Evolutionary conservation across 2,329 filamentous ascomycete species (phyloP), one percentile per base, ranked within the genome.

Genomic region (Scedosporium minutisporum): DNA sequence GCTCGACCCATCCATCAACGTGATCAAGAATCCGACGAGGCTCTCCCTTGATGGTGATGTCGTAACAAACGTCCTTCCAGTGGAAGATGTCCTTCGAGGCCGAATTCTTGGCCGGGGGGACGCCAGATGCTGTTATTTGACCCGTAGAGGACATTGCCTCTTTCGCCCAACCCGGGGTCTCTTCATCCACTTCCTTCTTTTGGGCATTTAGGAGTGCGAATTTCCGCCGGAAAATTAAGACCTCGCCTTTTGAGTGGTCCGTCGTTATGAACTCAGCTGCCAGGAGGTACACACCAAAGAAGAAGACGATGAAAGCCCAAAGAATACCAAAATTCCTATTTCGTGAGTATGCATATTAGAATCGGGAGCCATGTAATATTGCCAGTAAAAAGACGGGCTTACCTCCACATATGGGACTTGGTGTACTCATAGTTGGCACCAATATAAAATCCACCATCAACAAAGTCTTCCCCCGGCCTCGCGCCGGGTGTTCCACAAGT

Each of bases 1-100:
- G 89, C 71, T 89, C 89, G 63, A 92, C 88, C 86, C 87, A 91
- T 5, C 89, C 89, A 68, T 90, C 86, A 2, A 91, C 86, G 60
- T 89, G 79, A 66, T 91, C 84, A 57, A 92, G 73, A 66, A 92
- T 82, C 42, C 85, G 82, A 9, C 88, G 81, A 5, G 78, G 72
- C 65, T 88, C 81, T 2, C 78, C 78, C 72, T 90, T 90, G 71
- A 91, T 88, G 67, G 85, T 84, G 68, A 78, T 76, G 23, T 78
- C 72, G 27, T 74, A 91, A 70, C 85, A 88, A 1, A 90, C 82
- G 66, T 88, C 79, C 63, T 84, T 78, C 88, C 87, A 90, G 65
- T 87, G 85, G 71, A 90, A 90, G 57, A 89, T 83, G 69, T 74
- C 59, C 44, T 65, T 71, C 16, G 65, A 65, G 4, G 63, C 61